A percentile compares a stretch with the other conserved stretches of the same genome.
Evolutionary conservation across 306 rosid genomes (phyloP).

Genomic region (Fragaria nilgerrensis): DNA sequence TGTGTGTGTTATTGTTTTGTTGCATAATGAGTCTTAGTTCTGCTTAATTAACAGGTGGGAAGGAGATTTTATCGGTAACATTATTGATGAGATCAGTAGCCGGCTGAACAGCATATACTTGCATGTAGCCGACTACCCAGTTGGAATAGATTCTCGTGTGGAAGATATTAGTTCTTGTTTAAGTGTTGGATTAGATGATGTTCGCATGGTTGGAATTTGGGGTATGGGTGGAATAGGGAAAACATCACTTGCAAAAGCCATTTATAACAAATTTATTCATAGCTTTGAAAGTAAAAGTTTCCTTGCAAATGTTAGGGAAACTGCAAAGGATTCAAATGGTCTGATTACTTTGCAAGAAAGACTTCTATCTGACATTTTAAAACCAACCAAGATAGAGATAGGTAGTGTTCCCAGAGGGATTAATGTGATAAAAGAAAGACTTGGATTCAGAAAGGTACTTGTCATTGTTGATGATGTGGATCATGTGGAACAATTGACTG

Average conservation of each 20-base stretch:
- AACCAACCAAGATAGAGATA: background rate
- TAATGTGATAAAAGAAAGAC: background rate
- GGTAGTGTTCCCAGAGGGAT: background rate
- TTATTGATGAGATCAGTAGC: background rate
- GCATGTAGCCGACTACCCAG: background rate
- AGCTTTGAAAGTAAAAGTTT: background rate
- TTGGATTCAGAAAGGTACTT: background rate
- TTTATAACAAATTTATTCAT: no score
- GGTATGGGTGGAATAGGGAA: background rate
- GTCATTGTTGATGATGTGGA: background rate
- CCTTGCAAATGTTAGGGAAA: background rate
- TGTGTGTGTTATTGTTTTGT: no score
- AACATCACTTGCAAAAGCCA: background rate
- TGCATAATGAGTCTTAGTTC: no score
- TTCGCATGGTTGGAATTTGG: background rate
- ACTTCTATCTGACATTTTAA: background rate
- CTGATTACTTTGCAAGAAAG: background rate
- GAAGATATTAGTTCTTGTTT: background rate
- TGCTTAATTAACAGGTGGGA: background rate
- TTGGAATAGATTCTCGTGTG: background rate
- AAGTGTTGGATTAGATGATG: background rate
- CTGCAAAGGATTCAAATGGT: background rate
- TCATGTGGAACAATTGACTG: background rate
- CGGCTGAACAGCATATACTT: background rate
- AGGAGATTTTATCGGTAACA: no score